Evolutionary conservation across 2,329 filamentous ascomycete genomes (phyloP).

Genomic region (Thyridium curvatum): DNA sequence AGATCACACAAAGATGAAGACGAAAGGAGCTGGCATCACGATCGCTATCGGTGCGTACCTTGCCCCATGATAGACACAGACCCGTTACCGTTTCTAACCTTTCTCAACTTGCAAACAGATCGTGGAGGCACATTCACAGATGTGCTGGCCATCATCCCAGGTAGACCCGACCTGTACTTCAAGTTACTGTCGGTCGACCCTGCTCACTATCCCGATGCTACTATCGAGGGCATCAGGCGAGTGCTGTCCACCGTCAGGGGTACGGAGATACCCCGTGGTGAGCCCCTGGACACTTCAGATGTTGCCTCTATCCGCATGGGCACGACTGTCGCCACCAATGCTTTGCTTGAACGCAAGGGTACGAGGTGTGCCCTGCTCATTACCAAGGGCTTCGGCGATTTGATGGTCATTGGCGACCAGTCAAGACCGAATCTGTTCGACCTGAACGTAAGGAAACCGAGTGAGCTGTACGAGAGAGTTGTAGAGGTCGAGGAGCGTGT

Average conservation of each 20-base stretch:
- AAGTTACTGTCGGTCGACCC: constrained; percentile 63
- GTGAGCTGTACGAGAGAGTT: constrained; percentile 57
- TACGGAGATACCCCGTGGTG: constrained; percentile 52
- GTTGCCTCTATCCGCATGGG: constrained; percentile 66
- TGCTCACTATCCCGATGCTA: constrained; percentile 59
- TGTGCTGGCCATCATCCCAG: constrained; percentile 55
- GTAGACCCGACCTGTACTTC: constrained; percentile 58
- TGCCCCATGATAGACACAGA: no score
- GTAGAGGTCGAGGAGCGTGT: constrained; percentile 61
- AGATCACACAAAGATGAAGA: constrained; percentile 2
- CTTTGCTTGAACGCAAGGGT: constrained; percentile 58
- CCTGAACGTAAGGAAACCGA: constrained; percentile 55
- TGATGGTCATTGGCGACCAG: constrained; percentile 60
- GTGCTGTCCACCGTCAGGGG: constrained; percentile 53
- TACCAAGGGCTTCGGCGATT: constrained; percentile 61
- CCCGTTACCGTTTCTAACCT: no score
- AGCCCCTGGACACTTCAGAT: constrained; percentile 47
- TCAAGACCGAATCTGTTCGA: constrained; percentile 61
- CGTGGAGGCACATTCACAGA: constrained; percentile 62
- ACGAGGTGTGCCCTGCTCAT: constrained; percentile 59
- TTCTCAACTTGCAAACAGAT: constrained; percentile 19
- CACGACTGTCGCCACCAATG: constrained; percentile 64
- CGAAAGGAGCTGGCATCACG: constrained; percentile 2
- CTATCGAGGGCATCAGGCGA: constrained; percentile 58
- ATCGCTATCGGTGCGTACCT: constrained; percentile 14